Evolutionary conservation across 148 eudicot species (phyloP).

Genomic region (Fagopyrum esculentum): DNA sequence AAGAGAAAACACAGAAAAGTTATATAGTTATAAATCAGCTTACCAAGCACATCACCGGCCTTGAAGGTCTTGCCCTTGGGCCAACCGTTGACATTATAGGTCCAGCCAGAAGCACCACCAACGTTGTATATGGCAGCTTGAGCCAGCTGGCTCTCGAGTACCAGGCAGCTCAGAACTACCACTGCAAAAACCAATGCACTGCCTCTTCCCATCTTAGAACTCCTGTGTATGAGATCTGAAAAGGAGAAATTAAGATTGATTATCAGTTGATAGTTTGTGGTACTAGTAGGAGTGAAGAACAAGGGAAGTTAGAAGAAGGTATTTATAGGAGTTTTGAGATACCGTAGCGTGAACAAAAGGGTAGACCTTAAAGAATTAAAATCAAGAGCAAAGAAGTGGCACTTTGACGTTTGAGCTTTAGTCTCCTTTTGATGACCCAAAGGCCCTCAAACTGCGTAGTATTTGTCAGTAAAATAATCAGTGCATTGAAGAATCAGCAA

Average conservation of each 20-base stretch:
- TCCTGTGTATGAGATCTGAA: background rate
- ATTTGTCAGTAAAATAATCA: background rate
- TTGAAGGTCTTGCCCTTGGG: slow-evolving; percentile 46
- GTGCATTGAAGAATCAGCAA: slow-evolving; percentile 7
- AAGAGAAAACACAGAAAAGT: no score
- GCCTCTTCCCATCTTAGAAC: slow-evolving; percentile 13
- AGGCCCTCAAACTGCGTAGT: background rate
- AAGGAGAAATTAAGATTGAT: background rate
- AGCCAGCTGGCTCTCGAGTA: background rate
- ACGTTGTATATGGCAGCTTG: slow-evolving; percentile 26
- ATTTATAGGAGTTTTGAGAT: slow-evolving; percentile 1
- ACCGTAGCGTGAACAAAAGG: background rate
- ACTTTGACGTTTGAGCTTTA: background rate
- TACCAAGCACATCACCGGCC: slow-evolving; percentile 57
- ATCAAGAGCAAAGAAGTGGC: background rate
- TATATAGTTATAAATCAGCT: background rate
- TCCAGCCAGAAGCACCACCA: slow-evolving; percentile 48
- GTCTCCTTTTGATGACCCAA: background rate
- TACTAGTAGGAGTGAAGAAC: background rate
- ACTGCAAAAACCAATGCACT: background rate
- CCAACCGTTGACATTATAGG: slow-evolving; percentile 31
- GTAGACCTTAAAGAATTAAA: background rate
- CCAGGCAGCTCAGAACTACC: background rate
- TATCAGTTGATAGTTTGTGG: background rate
- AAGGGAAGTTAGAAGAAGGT: background rate